phyloP scores from a whole-genome alignment of 805 yeast genomes.

The Jamesozyma piceae region DNA sequence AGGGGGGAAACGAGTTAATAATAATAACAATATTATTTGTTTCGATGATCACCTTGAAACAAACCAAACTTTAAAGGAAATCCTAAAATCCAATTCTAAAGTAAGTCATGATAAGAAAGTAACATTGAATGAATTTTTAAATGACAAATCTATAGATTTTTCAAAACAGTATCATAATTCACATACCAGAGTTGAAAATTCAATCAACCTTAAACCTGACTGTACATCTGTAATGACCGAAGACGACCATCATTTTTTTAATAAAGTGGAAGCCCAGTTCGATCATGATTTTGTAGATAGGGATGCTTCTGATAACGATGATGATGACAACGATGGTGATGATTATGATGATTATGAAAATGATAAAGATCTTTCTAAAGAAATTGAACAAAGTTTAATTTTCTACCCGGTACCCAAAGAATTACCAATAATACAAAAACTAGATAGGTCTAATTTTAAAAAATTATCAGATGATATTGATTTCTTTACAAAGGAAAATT shows the following conservation, averaged over 20 bases:
- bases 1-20: not conserved
- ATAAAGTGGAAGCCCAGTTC: not conserved
- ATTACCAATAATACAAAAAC: constrained; percentile 1
- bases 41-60: not conserved
- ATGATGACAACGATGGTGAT: constrained; percentile 1
- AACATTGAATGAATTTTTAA: constrained; percentile 6
- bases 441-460: constrained; percentile 1
- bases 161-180: not conserved
- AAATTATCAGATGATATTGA: constrained; percentile 12
- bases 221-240: not conserved
- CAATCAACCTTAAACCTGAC: not conserved
- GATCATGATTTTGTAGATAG: constrained; percentile 2
- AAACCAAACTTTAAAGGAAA: not conserved
- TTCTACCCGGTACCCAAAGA: constrained; percentile 14
- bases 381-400: constrained; percentile 13
- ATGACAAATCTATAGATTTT: not conserved
- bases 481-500: constrained; percentile 7
- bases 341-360: constrained; percentile 8
- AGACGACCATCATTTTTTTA: not conserved
- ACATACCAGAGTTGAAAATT: not conserved
- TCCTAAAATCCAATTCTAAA: not conserved
- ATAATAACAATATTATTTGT: too few relatives aligned
- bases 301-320: constrained; percentile 1
- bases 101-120: constrained; percentile 1
- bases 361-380: constrained; percentile 11